A percentile compares a stretch with the other conserved stretches of the same genome.
Evolutionary conservation across 2,329 filamentous ascomycete species (phyloP).

Genomic region (Periconia digitata): DNA sequence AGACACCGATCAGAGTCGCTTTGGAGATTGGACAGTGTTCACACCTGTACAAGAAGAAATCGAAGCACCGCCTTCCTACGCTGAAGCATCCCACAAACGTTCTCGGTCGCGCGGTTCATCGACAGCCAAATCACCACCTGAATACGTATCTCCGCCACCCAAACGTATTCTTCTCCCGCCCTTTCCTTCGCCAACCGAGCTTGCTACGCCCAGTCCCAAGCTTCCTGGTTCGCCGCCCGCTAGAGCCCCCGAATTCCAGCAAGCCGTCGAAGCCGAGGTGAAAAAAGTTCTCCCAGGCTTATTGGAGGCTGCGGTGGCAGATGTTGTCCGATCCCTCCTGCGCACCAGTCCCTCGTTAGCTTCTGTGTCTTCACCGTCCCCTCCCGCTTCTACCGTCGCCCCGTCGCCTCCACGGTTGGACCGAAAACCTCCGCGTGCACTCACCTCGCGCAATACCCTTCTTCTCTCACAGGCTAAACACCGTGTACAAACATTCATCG

Average conservation of each 20-base stretch:
- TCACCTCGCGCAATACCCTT: background rate
- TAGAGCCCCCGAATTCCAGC: background rate
- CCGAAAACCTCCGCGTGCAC: background rate
- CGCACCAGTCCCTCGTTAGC: background rate
- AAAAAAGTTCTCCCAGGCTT: background rate
- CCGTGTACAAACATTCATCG: background rate
- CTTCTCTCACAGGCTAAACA: background rate
- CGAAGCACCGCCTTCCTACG: background rate
- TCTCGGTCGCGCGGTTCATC: background rate
- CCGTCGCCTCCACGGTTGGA: too few species aligned
- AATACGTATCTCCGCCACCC: background rate
- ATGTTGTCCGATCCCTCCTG: background rate
- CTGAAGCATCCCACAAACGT: background rate
- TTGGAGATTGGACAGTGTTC: slow-evolving; percentile 2
- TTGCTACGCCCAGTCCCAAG: background rate
- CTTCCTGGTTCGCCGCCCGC: background rate
- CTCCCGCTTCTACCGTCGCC: background rate
- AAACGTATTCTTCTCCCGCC: background rate
- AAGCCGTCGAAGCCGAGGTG: background rate
- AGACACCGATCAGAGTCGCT: background rate
- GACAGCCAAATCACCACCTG: background rate
- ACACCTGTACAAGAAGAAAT: background rate
- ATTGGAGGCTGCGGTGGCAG: background rate
- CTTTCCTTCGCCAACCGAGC: background rate
- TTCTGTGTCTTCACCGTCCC: background rate